Conservation (phyloP, 345 rosid species). For the Ceriops tagal region DNA sequence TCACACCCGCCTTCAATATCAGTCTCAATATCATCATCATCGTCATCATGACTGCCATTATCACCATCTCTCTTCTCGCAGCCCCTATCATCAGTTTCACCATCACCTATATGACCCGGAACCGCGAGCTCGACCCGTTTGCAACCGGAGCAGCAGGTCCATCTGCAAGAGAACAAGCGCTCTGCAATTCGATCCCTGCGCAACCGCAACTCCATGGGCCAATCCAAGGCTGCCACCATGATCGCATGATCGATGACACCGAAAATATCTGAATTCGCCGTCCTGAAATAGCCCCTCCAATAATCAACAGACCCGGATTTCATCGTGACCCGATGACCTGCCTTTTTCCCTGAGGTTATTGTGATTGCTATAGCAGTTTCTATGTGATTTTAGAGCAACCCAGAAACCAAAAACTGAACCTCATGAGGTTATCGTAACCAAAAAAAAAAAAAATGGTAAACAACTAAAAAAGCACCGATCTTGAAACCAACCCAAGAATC, state of each 20-base stretch:
- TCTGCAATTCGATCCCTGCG: constrained; percentile 79
- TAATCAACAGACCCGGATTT: constrained; percentile 43
- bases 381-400: constrained; percentile 1
- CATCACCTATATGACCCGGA: constrained; percentile 30
- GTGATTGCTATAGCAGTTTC: background rate
- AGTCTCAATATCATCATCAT: constrained; percentile 20
- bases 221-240: constrained; percentile 76
- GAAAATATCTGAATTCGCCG: constrained; percentile 65
- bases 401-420: constrained; percentile 9
- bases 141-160: constrained; percentile 62
- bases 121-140: constrained; percentile 50
- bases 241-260: constrained; percentile 73
- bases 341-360: background rate
- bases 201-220: constrained; percentile 62
- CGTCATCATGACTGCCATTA: constrained; percentile 22
- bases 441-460: background rate
- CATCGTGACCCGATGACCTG: constrained; percentile 20
- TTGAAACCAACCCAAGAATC: background rate
- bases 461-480: background rate
- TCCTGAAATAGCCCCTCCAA: constrained; percentile 78
- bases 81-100: constrained; percentile 22
- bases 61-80: constrained; percentile 22
- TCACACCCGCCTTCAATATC: constrained; percentile 22
- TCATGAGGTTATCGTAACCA: background rate
- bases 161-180: constrained; percentile 55